Conservation (phyloP, 2,329 filamentous ascomycete genomes). For the Sporothrix curviconia region DNA sequence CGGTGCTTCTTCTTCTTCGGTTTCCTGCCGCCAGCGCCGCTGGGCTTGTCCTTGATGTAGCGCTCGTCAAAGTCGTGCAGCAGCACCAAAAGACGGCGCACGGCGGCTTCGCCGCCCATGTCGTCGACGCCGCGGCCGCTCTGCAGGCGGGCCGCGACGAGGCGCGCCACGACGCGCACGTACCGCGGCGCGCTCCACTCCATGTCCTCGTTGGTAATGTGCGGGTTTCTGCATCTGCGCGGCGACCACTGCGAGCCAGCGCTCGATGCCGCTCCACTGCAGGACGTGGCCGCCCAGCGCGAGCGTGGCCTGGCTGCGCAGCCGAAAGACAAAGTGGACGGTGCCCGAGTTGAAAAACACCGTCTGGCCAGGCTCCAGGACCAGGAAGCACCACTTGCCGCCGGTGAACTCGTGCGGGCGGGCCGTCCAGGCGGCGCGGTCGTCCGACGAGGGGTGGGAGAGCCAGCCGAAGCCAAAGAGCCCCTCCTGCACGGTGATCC, state of each 20-base stretch:
- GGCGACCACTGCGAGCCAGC: conserved; percentile 26
- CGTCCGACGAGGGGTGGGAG: conserved; percentile 23
- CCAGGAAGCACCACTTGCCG: conserved; percentile 27
- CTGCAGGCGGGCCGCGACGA: conserved; percentile 18
- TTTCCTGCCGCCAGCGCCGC: neutral
- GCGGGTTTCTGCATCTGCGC: conserved; percentile 25
- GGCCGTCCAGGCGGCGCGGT: conserved; percentile 24
- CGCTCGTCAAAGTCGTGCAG: conserved; percentile 19
- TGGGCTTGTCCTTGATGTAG: conserved; percentile 9
- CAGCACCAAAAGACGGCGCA: conserved; percentile 15
- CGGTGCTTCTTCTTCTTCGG: neutral
- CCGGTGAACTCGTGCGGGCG: conserved; percentile 22
- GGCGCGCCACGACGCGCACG: conserved; percentile 19
- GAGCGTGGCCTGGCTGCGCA: conserved; percentile 24
- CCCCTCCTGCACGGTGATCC: conserved; percentile 29
- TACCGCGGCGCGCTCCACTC: conserved; percentile 22
- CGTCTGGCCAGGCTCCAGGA: conserved; percentile 30
- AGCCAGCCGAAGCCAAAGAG: conserved; percentile 29
- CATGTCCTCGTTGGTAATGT: conserved; percentile 29
- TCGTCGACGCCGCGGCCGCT: conserved; percentile 16
- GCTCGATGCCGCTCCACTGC: conserved; percentile 28
- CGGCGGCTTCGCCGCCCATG: conserved; percentile 19
- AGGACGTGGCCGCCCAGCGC: conserved; percentile 30
- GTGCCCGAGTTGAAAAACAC: conserved; percentile 30
- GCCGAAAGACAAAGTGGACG: conserved; percentile 31